Evolutionary conservation across 805 yeast species (phyloP), one percentile per base, ranked within the genome.

Genomic region (Hanseniaspora taiwanica): DNA sequence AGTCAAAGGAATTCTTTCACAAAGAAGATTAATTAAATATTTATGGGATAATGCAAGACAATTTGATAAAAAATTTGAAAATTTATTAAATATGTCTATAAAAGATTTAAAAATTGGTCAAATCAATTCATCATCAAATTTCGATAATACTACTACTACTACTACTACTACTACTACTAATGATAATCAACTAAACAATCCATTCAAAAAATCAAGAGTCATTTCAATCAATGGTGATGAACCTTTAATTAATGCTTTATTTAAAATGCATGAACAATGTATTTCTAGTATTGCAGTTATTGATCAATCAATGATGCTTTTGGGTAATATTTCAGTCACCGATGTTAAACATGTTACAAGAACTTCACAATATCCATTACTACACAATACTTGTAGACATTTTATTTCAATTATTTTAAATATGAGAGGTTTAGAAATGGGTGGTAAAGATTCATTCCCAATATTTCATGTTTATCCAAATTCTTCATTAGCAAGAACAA

Each of bases 401-500:
- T 89, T 89, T 56, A 76, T 89, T 43, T 76, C 93, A 12, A 80
- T 86, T 46, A 86, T 87, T 45, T 70, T 91, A 47, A 79, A 81
- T 47, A 78, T 79, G 41, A 78, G 95, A 55, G 98, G 98, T 17
- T 69, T 89, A 24, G 93, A 81, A 53, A 57, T 51, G 37, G 87
- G 86, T 55, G 96, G 96, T 39, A 86, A 87, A 60, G 98, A 89
- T 64, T 85, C 93, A 33, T 89, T 81, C 68, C 98, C 98, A 14
- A 89, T 91, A 32, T 89, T 89, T 70, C 94, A 89, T 58, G 96
- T 89, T 20, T 79, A 83, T 46, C 74, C 76, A 45, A 70, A 72
- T 32, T 76, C 93, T 8, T 78, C 91, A 0, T 68, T 91, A 38
- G 94, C 85, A 25, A 73, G 95, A 58, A 85, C 93, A 7, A 72